Evolutionary conservation across 2,329 filamentous ascomycete genomes (phyloP).

Genomic region (Orbilia ellipsospora): DNA sequence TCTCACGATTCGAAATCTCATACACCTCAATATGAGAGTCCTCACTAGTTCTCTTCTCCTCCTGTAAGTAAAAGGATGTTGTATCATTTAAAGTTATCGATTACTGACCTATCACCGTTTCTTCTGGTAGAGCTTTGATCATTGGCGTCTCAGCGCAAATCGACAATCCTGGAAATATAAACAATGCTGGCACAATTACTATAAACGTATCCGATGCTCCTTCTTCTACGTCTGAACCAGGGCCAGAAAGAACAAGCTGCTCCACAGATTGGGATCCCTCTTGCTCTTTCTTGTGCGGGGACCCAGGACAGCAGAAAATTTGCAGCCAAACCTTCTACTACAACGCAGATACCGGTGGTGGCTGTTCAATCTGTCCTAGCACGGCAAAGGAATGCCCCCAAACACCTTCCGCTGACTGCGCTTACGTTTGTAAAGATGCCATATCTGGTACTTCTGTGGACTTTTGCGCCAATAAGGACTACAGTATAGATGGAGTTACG

Average conservation of each 20-base stretch:
- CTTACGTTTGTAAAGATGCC: slow-evolving; percentile 6
- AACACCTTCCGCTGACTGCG: slow-evolving; percentile 3
- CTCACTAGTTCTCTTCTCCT: too few relatives aligned
- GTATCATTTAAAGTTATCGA: not conserved
- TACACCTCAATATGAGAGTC: too few relatives aligned
- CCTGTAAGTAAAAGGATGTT: too few relatives aligned
- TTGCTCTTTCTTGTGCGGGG: slow-evolving; percentile 12
- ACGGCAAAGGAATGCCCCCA: slow-evolving; percentile 6
- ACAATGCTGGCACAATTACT: too few relatives aligned
- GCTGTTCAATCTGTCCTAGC: slow-evolving; percentile 12
- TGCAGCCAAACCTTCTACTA: slow-evolving; percentile 12
- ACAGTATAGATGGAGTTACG: slow-evolving; percentile 1
- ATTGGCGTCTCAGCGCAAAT: not conserved
- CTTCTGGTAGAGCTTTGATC: not conserved
- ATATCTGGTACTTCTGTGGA: slow-evolving; percentile 6
- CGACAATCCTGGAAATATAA: too few relatives aligned
- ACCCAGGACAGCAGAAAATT: not conserved
- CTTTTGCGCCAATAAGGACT: slow-evolving; percentile 13
- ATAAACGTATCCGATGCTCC: not conserved
- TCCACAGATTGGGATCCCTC: slow-evolving; percentile 6
- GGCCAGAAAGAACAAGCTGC: not conserved
- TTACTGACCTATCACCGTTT: not conserved
- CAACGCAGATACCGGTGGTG: slow-evolving; percentile 3
- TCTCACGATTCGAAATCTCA: too few relatives aligned
- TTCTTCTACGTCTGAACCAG: not conserved